These are phyloP conservation scores for Cyclotella choctawhatcheeana DNA, from an alignment of 108 stramenopile genomes.

Conservation along the genomic window DNA sequence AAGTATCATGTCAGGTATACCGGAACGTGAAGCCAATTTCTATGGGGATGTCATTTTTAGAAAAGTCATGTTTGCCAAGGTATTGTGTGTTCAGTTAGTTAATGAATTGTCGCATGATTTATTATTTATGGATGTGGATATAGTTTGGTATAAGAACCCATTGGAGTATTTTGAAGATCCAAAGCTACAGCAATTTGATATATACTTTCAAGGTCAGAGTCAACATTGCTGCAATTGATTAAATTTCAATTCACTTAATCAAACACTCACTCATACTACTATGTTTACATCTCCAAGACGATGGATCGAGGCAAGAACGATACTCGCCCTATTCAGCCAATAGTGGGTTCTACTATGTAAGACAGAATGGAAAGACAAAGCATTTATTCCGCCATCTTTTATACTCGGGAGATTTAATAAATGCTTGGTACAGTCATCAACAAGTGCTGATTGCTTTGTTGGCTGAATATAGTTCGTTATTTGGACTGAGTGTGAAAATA, in stretches of 20 bases:
- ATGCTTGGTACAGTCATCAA: constrained; percentile 71
- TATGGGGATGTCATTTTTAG: constrained; percentile 79
- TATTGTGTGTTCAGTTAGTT: constrained; percentile 68
- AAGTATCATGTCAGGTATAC: constrained; percentile 51
- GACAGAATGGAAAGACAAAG: constrained; percentile 58
- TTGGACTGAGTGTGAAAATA: constrained; percentile 80
- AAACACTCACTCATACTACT: too few species aligned
- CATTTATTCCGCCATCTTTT: constrained; percentile 65
- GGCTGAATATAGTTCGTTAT: constrained; percentile 66
- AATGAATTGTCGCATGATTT: constrained; percentile 76
- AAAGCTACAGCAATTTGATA: constrained; percentile 34
- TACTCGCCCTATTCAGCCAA: constrained; percentile 77
- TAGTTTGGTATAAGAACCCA: constrained; percentile 76
- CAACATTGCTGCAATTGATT: too few species aligned
- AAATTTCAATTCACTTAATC: too few species aligned
- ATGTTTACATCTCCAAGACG: too few species aligned
- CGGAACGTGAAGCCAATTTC: constrained; percentile 49
- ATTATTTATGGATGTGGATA: constrained; percentile 85
- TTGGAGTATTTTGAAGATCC: constrained; percentile 57
- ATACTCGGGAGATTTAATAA: constrained; percentile 63
- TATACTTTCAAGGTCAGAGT: constrained; percentile 58
- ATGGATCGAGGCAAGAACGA: constrained; percentile 50
- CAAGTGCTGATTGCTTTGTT: constrained; percentile 63
- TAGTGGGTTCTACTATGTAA: constrained; percentile 89
- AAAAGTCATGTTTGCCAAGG: constrained; percentile 89